Evolutionary conservation across 148 eudicot species (phyloP).

Genomic region (Arctostaphylos glauca): DNA sequence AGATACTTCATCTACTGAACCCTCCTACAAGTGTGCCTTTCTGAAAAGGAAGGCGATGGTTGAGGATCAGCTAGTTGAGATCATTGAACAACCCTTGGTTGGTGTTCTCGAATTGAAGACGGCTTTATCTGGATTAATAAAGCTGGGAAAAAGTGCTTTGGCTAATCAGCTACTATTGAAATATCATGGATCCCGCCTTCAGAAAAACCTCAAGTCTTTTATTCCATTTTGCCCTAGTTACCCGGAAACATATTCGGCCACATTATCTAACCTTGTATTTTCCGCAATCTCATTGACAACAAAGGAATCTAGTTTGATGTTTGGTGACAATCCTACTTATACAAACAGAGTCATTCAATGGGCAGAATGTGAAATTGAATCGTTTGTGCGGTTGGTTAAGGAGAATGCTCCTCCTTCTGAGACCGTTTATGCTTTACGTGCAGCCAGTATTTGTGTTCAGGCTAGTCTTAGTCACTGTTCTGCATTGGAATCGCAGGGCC

Average conservation of each 20-base stretch:
- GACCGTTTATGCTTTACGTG: conserved; percentile 66
- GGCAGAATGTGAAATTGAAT: conserved; percentile 94
- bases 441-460: conserved; percentile 82
- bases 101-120: conserved; percentile 58
- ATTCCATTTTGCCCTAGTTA: conserved; percentile 69
- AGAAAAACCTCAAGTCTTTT: conserved; percentile 60
- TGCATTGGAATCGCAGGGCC: conserved; percentile 66
- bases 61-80: conserved; percentile 65
- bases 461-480: conserved; percentile 77
- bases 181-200: conserved; percentile 63
- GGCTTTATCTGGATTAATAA: conserved; percentile 54
- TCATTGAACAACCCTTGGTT: conserved; percentile 61
- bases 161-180: conserved; percentile 81
- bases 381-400: conserved; percentile 71
- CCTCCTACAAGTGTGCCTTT: conserved; percentile 60
- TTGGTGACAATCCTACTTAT: conserved; percentile 86
- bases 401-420: conserved; percentile 88
- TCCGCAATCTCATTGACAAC: conserved; percentile 63
- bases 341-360: conserved; percentile 74
- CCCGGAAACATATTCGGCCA: conserved; percentile 77
- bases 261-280: conserved; percentile 77
- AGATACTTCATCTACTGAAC: conserved; percentile 45
- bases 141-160: conserved; percentile 81
- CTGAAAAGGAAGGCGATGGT: conserved; percentile 60
- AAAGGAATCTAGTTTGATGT: conserved; percentile 61